Conservation (phyloP, 75 land plant species). For the Isoetes taiwanensis region DNA sequence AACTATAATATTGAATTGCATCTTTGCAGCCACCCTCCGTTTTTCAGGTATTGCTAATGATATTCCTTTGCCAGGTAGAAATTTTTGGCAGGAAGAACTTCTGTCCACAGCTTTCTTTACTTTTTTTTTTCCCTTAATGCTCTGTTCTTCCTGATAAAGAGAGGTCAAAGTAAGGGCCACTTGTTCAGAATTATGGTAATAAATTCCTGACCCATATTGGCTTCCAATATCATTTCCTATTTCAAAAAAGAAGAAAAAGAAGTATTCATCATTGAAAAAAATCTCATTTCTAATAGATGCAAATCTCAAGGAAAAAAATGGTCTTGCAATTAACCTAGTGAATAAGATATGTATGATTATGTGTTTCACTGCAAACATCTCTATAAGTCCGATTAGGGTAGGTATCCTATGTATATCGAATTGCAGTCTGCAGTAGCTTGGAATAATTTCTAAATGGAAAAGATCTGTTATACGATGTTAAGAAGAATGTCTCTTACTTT, state of each 20-base stretch:
- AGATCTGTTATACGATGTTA: not conserved
- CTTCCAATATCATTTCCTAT: conserved; percentile 22
- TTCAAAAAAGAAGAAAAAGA: not conserved
- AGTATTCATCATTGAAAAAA: not conserved
- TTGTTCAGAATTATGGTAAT: conserved; percentile 14
- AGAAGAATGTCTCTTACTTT: conserved; percentile 12
- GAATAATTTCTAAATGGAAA: not conserved
- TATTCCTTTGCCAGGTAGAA: conserved; percentile 76
- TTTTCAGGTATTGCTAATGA: conserved; percentile 76
- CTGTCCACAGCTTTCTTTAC: too few species aligned
- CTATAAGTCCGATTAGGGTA: conserved; percentile 10
- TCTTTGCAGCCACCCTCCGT: conserved; percentile 26
- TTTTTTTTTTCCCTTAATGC: conserved; percentile 24
- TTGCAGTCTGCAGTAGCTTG: conserved; percentile 13
- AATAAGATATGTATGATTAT: conserved; percentile 18
- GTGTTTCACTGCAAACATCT: conserved; percentile 19
- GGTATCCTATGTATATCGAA: conserved; percentile 20
- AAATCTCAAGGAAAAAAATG: not conserved
- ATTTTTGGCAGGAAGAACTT: conserved; percentile 60
- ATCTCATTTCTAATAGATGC: not conserved
- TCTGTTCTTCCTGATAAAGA: conserved; percentile 10
- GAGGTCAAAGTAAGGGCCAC: conserved; percentile 13
- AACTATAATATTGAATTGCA: conserved; percentile 23
- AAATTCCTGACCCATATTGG: conserved; percentile 23
- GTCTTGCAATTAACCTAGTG: conserved; percentile 11